Percentiles rank a stretch among this genome's conserved stretches.
Evolutionary conservation across 371 early-diverging fungal species (phyloP).

Genomic region (Mucor ambiguus): DNA sequence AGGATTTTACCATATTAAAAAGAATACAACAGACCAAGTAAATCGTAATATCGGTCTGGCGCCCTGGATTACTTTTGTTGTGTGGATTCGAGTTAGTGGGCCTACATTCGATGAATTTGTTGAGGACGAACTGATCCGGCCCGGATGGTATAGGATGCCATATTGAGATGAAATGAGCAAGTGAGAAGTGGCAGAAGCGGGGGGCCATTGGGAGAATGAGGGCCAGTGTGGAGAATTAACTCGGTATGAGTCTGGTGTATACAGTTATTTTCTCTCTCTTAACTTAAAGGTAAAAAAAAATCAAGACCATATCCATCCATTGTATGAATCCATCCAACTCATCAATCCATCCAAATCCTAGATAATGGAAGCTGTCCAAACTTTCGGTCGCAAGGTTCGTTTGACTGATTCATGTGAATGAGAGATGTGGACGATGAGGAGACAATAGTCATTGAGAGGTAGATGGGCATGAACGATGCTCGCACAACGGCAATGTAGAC

Average conservation of each 20-base stretch:
- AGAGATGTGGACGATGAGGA: background rate
- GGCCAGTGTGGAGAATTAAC: background rate
- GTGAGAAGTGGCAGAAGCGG: background rate
- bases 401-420: background rate
- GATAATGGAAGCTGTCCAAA: slow-evolving; percentile 60
- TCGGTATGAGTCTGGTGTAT: background rate
- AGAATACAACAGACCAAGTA: slow-evolving; percentile 15
- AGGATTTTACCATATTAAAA: slow-evolving; percentile 15
- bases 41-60: background rate
- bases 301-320: slow-evolving; percentile 9
- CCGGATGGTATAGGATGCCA: background rate
- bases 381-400: slow-evolving; percentile 62
- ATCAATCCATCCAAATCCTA: background rate
- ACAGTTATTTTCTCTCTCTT: slow-evolving; percentile 22
- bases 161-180: too few relatives aligned
- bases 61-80: slow-evolving; percentile 5
- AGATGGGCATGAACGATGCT: background rate
- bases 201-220: background rate
- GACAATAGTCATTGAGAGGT: background rate
- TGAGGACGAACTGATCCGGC: background rate
- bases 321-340: background rate
- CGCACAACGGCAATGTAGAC: background rate
- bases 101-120: background rate
- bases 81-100: background rate
- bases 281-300: slow-evolving; percentile 22